Evolutionary conservation across 805 yeast genomes (phyloP), one percentile per base, ranked within the genome.

Genomic region (Myxozyma monticola): DNA sequence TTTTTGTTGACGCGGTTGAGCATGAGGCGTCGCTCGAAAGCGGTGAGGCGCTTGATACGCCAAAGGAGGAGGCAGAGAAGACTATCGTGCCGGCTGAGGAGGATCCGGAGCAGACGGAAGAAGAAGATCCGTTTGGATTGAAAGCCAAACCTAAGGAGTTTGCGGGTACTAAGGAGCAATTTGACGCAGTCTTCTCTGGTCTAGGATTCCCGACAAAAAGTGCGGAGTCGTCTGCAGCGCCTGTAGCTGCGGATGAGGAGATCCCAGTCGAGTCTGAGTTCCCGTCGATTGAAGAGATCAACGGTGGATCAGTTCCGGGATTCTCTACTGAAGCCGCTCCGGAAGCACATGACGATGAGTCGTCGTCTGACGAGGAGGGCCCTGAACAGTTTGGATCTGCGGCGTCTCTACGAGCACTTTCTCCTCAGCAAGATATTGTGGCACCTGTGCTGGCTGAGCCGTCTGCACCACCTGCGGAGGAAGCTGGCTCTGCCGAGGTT

Each of bases 321-420:
- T 12, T 37, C 51, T 56, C 63, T 18, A 60, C 59, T 18, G 68
- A 64, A 14, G 57, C 52, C 3, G 63, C 53, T 5, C 55, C 60
- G 9, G 62, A 17, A 15, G 52, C 28, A 10, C 26, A 24, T 14
- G 41, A 49, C 15, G 63, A 58, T 5, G 64, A 60, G 9, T 45
- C 58, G 37, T 59, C 65, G 22, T 62, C 61, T 15, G 68, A 64
- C 24, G 62, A 61, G 5, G 68, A 63, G 20, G 67, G 56, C 4
- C 59, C 60, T 7, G 63, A 62, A 43, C 55, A 56, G 26, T 46
- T 56, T 26, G 48, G 42, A 8, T 20, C 42, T 30, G 17, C 48
- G 25, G 33, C 24, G 46, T n/a, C n/a, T n/a, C n/a, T n/a, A n/a
- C n/a, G n/a, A n/a, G 26, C 46, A 14, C 45, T 38, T 3, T 18